Percentiles rank a stretch among this genome's conserved stretches.
phyloP scores from a whole-genome alignment of 2,329 filamentous ascomycete species.

The Metarhizium humberi region DNA sequence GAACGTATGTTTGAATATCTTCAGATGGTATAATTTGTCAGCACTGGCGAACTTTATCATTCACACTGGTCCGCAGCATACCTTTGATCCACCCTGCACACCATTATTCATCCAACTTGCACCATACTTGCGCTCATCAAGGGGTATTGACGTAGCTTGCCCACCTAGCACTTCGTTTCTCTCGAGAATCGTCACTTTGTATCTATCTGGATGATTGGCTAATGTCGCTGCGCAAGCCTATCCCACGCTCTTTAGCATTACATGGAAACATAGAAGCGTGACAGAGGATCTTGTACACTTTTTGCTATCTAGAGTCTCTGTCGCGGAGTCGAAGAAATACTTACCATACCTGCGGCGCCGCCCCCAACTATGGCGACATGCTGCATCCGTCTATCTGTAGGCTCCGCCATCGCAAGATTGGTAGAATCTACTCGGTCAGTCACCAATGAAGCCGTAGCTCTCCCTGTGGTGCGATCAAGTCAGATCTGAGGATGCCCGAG shows the following conservation, averaged over 20 bases:
- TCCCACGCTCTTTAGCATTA: not conserved
- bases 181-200: slow-evolving; percentile 56
- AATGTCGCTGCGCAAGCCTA: slow-evolving; percentile 59
- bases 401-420: slow-evolving; percentile 1
- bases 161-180: slow-evolving; percentile 48
- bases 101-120: slow-evolving; percentile 54
- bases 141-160: slow-evolving; percentile 49
- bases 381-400: slow-evolving; percentile 20
- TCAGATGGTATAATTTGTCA: slow-evolving; percentile 6
- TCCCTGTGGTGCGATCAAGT: not conserved
- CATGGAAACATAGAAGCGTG: not conserved
- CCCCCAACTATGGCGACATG: slow-evolving; percentile 51
- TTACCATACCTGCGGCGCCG: slow-evolving; percentile 52
- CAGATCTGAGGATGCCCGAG: too few relatives aligned
- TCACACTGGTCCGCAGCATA: slow-evolving; percentile 3
- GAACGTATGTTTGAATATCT: slow-evolving; percentile 61
- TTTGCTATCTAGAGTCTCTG: not conserved
- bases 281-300: too few relatives aligned
- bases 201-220: slow-evolving; percentile 54
- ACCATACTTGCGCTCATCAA: slow-evolving; percentile 47
- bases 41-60: not conserved
- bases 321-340: not conserved
- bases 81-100: slow-evolving; percentile 47
- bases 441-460: not conserved
- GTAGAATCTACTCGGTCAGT: not conserved